Conservation (phyloP, 2,329 filamentous ascomycete species). For the Monosporascus sp. region DNA sequence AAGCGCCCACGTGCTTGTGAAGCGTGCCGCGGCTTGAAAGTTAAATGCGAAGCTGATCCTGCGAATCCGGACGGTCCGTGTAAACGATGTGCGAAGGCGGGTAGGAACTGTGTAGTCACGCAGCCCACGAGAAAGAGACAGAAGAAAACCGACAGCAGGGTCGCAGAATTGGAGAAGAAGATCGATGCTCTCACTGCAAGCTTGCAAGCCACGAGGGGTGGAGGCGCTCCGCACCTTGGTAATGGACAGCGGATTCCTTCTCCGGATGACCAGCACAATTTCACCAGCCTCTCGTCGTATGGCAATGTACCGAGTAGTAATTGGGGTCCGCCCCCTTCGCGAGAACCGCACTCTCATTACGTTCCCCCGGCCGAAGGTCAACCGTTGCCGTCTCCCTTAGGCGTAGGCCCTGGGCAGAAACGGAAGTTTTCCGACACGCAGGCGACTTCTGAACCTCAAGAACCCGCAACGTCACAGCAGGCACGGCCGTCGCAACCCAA, state of each 20-base stretch:
- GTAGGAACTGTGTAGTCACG: constrained; percentile 72
- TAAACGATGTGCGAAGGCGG: constrained; percentile 73
- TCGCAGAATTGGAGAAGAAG: constrained; percentile 87
- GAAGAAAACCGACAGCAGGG: constrained; percentile 86
- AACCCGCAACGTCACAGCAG: constrained; percentile 12
- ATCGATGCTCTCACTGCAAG: constrained; percentile 83
- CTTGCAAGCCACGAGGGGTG: constrained; percentile 51
- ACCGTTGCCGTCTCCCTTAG: constrained; percentile 7
- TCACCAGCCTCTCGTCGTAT: constrained; percentile 1
- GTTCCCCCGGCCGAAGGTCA: constrained; percentile 10
- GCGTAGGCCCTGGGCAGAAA: constrained; percentile 31
- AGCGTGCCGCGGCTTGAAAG: constrained; percentile 70
- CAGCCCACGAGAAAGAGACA: constrained; percentile 71
- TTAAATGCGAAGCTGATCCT: constrained; percentile 76
- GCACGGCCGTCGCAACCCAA: constrained; percentile 15
- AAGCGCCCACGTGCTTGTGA: constrained; percentile 71
- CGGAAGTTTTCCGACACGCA: constrained; percentile 29
- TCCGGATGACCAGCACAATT: constrained; percentile 15
- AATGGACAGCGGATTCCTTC: neutral
- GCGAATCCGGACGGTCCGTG: constrained; percentile 58
- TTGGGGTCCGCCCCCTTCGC: constrained; percentile 16
- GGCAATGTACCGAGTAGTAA: constrained; percentile 8
- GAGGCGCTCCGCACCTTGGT: constrained; percentile 1
- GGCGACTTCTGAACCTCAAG: constrained; percentile 14
- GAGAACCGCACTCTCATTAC: constrained; percentile 11